Base-by-base conservation (phyloP, 495 filamentous ascomycete genomes). In the Trichocladium antarcticum region DNA sequence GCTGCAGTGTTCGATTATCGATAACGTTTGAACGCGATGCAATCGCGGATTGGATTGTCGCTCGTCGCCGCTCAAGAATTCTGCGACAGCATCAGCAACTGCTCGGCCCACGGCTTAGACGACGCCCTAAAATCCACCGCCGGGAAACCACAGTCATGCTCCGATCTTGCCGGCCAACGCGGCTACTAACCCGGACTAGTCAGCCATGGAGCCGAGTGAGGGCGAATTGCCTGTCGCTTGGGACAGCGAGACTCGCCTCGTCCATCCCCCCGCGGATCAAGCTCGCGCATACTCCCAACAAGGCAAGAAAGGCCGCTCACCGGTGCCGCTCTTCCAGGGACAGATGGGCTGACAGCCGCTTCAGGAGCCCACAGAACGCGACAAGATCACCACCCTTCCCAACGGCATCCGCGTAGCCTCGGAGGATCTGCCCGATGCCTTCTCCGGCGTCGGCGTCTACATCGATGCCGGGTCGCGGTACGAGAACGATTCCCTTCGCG, bases 321-420 rank as follows among this genome's bases (percentile, higher is more conserved):
- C 31, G 21, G 7, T 12, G 1, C 22, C 21, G 28, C 1, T 12
- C 14, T 3, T 32, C n/a, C 27, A 12, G 29, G 22, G 3, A 9
- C 1, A 5, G 15, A 2, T 28, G 8, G 36, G 17, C 51, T 62
- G 45, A 53, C 51, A 16, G 12, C 21, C 16, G 14, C 9, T 9
- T 1, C 49, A 96, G 89, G 92, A 97, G 61, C 87, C 89, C 10
- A 81, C 79, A 24, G 85, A 93, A 51, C 77, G 93, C 56, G 89
- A 96, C 68, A 74, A 82, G 58, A 82, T 97, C 55, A 94, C 89
- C 28, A 88, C 81, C 7, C 80, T 99, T 21, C 73, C 89, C 42
- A 99, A 99, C 78, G 92, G 92, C 59, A 67, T 97, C 47, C 85
- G 92, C 34, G 88, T 99, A 42, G 92, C 92, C 15, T 94, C 90